Conservation (phyloP, 176 grass and related monocot species). For the Cenchrus purpureus region DNA sequence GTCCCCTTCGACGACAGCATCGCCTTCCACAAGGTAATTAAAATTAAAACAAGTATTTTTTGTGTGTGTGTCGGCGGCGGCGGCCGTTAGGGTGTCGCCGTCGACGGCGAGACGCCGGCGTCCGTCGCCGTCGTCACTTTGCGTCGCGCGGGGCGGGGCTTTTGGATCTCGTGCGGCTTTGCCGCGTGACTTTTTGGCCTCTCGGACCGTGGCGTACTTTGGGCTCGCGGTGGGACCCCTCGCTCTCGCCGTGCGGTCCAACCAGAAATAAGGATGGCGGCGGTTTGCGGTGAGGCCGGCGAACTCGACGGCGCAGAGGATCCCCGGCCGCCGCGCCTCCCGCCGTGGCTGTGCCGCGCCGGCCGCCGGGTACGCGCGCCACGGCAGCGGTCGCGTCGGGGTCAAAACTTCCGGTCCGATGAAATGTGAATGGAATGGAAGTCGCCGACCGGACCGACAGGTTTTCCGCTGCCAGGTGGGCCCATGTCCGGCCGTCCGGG, state of each 20-base stretch:
- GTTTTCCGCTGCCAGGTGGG: constrained; percentile 16
- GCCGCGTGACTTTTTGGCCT: not conserved
- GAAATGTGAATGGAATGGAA: not conserved
- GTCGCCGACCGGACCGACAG: not conserved
- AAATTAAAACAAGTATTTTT: too few relatives aligned
- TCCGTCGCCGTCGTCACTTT: not conserved
- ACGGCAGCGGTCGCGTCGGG: not conserved
- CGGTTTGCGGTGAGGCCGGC: not conserved
- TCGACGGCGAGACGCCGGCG: constrained; percentile 13
- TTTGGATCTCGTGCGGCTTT: constrained; percentile 16
- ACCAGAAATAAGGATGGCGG: not conserved
- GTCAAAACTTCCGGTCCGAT: constrained; percentile 5
- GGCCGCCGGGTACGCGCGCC: not conserved
- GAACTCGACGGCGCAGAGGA: not conserved
- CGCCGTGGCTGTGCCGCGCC: too few relatives aligned
- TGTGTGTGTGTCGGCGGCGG: not conserved
- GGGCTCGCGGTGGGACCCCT: not conserved
- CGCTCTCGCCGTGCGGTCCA: not conserved
- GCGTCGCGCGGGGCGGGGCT: too few relatives aligned
- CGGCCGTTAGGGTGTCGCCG: constrained; percentile 14
- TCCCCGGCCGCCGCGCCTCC: not conserved
- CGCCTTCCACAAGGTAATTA: constrained; percentile 70
- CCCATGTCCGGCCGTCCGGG: not conserved
- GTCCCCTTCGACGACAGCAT: constrained; percentile 71
- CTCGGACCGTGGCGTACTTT: not conserved